Evolutionary conservation across 2,329 filamentous ascomycete genomes (phyloP).

Genomic region (Bipolaris zeicola): DNA sequence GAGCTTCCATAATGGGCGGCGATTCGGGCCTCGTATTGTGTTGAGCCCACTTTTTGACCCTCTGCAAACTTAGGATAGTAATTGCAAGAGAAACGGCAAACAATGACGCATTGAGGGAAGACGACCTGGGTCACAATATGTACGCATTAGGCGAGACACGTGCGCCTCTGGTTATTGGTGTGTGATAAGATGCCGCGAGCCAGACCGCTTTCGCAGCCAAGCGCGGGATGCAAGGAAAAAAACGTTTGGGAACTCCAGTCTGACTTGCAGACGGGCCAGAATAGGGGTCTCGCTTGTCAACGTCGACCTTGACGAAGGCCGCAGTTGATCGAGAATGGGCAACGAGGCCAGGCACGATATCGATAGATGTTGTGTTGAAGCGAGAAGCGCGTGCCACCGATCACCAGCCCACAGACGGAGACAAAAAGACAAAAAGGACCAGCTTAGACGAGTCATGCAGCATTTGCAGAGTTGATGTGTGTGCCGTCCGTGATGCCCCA

Average conservation of each 20-base stretch:
- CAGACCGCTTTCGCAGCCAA: constrained; percentile 27
- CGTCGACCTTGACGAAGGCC: not conserved
- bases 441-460: constrained; percentile 10
- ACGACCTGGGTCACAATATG: constrained; percentile 14
- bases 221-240: constrained; percentile 27
- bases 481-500: constrained; percentile 29
- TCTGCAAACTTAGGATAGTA: constrained; percentile 5
- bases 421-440: not conserved
- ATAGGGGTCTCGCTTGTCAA: constrained; percentile 16
- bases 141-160: constrained; percentile 22
- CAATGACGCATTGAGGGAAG: constrained; percentile 26
- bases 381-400: constrained; percentile 5
- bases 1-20: constrained; percentile 7
- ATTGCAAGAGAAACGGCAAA: constrained; percentile 17
- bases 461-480: constrained; percentile 10
- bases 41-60: constrained; percentile 16
- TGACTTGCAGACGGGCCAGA: constrained; percentile 11
- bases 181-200: constrained; percentile 40
- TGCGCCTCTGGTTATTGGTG: constrained; percentile 32
- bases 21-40: constrained; percentile 21
- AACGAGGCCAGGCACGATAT: not conserved
- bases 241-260: constrained; percentile 15
- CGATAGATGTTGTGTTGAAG: not conserved
- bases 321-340: not conserved
- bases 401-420: not conserved